Evolutionary conservation across 441 rosid species (phyloP).

Genomic region (Gossypium davidsonii): DNA sequence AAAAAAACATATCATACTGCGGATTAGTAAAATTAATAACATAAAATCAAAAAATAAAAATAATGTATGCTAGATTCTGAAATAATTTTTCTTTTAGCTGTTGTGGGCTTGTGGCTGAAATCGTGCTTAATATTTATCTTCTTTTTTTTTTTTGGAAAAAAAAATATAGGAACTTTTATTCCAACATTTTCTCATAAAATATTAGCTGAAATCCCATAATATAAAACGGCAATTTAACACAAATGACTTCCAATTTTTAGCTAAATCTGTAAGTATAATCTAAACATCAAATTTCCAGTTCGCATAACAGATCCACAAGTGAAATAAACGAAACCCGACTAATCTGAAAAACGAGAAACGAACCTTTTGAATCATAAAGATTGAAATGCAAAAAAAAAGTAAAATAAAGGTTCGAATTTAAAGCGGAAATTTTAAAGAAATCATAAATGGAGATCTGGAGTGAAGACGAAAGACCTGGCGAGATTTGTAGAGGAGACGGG

Average conservation of each 20-base stretch:
- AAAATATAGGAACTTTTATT: background rate
- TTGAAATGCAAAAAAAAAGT: background rate
- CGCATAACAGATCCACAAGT: background rate
- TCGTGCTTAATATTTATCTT: background rate
- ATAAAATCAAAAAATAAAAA: background rate
- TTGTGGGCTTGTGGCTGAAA: background rate
- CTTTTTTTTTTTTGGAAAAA: background rate
- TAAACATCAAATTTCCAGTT: background rate
- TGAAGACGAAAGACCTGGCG: conserved; percentile 52
- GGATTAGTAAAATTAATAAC: background rate
- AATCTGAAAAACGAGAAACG: background rate
- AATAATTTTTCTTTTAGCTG: background rate
- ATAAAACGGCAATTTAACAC: background rate
- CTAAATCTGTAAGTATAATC: background rate
- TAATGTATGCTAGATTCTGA: background rate
- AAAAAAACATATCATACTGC: background rate
- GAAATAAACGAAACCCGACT: background rate
- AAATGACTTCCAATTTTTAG: background rate
- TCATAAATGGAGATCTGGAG: background rate
- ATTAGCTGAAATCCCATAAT: background rate
- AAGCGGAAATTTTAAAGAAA: background rate
- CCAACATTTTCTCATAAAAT: background rate
- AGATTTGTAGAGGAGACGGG: conserved; percentile 71
- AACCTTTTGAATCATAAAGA: background rate
- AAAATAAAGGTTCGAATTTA: background rate